Conservation (phyloP, 352 stramenopile species). For the Blastocystis sp. region DNA sequence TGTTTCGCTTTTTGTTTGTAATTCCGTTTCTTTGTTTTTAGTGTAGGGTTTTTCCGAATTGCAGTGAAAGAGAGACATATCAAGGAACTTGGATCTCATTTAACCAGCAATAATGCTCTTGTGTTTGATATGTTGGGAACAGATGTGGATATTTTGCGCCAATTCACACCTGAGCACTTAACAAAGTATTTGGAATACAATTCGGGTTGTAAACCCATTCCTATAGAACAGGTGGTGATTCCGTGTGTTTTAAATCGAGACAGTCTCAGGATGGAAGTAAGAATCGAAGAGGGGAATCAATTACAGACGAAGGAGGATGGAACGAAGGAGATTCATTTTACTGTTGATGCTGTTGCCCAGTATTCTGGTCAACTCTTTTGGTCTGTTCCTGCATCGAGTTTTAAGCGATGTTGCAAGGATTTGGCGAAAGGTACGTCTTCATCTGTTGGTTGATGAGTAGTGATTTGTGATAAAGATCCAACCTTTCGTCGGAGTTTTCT, state of each 20-base stretch:
- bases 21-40: not conserved
- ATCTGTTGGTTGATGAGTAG: not conserved
- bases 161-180: conserved; percentile 51
- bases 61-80: conserved; percentile 53
- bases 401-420: conserved; percentile 44
- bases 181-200: conserved; percentile 59
- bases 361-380: conserved; percentile 33
- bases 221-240: conserved; percentile 12
- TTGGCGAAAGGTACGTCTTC: not conserved
- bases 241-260: conserved; percentile 39
- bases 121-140: conserved; percentile 48
- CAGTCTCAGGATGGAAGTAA: not conserved
- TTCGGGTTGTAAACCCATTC: conserved; percentile 21
- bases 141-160: conserved; percentile 40
- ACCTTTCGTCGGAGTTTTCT: conserved; percentile 24
- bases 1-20: conserved; percentile 45
- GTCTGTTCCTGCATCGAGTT: conserved; percentile 26
- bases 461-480: conserved; percentile 56
- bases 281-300: not conserved
- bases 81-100: conserved; percentile 9
- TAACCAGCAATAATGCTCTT: conserved; percentile 46
- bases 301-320: not conserved
- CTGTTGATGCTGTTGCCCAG: not conserved
- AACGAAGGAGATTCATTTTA: not conserved
- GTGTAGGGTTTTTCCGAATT: conserved; percentile 53